Evolutionary conservation across 768 basidiomycete genomes (phyloP).

Genomic region (Boletus tomentosulus): DNA sequence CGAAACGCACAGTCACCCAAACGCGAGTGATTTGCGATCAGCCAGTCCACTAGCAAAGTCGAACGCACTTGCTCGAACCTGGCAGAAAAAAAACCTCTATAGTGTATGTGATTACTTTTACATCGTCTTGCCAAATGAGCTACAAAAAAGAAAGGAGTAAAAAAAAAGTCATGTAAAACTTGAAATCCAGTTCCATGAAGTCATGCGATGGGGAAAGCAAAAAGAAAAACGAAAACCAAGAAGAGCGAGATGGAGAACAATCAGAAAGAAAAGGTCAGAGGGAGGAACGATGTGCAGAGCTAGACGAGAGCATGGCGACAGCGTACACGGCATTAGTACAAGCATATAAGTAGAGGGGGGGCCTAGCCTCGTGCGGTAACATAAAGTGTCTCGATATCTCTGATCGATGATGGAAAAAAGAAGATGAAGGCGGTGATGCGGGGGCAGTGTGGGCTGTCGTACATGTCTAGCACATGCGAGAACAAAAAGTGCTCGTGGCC

Average conservation of each 20-base stretch:
- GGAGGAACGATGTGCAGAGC: conserved; percentile 2
- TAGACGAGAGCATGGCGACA: not conserved
- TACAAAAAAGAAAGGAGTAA: not conserved
- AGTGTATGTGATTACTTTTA: not conserved
- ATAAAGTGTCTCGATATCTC: conserved; percentile 1
- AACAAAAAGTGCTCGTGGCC: not conserved
- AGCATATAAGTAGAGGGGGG: not conserved
- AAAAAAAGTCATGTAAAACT: not conserved
- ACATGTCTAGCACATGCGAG: not conserved
- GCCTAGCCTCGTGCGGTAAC: not conserved
- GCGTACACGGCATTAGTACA: conserved; percentile 10
- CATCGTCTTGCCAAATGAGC: not conserved
- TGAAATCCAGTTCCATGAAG: not conserved
- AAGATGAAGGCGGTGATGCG: conserved; percentile 1
- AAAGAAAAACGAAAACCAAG: not conserved
- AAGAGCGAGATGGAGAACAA: not conserved
- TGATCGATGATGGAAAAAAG: not conserved
- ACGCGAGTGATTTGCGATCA: too few species aligned
- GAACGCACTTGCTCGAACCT: too few species aligned
- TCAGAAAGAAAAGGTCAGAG: not conserved
- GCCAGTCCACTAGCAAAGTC: too few species aligned
- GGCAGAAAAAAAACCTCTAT: not conserved
- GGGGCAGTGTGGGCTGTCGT: not conserved
- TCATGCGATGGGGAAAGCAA: not conserved
- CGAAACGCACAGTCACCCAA: too few species aligned